Evolutionary conservation across 371 early-diverging fungal species (phyloP).

Genomic region (Mucor velutinosus): DNA sequence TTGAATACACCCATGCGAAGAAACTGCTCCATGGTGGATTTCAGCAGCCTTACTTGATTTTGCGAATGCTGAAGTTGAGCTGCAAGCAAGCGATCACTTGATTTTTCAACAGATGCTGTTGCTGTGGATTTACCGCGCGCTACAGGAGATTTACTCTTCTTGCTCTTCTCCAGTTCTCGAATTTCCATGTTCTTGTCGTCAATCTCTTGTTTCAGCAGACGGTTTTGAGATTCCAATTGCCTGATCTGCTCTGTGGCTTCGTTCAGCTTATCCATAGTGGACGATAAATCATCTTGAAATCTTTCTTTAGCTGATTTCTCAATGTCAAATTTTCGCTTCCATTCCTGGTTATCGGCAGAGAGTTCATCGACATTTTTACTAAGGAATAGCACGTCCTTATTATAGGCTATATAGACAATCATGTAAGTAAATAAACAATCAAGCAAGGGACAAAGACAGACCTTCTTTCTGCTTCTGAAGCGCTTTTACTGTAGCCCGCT

Average conservation of each 20-base stretch:
- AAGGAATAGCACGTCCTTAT: conserved; percentile 38
- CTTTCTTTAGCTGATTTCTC: conserved; percentile 30
- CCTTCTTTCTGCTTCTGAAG: conserved; percentile 53
- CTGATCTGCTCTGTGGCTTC: conserved; percentile 29
- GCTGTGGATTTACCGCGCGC: background rate
- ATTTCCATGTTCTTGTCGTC: conserved; percentile 24
- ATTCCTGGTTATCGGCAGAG: conserved; percentile 28
- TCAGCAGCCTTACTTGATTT: conserved; percentile 41
- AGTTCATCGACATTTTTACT: conserved; percentile 36
- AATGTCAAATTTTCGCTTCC: conserved; percentile 30
- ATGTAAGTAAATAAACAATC: background rate
- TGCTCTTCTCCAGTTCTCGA: conserved; percentile 14
- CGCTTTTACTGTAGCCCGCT: conserved; percentile 39
- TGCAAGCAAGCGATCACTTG: conserved; percentile 12
- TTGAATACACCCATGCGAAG: conserved; percentile 46
- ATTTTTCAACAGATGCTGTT: background rate
- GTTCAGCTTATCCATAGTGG: conserved; percentile 19
- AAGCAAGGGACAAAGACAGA: background rate
- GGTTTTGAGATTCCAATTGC: conserved; percentile 25
- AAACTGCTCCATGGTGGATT: conserved; percentile 51
- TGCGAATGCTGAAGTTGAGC: conserved; percentile 40
- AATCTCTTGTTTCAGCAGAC: conserved; percentile 10
- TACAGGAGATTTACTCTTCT: conserved; percentile 8
- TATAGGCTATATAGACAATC: conserved; percentile 24
- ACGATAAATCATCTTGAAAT: conserved; percentile 24